Percentiles rank a stretch among this genome's conserved stretches.
Evolutionary conservation across 306 rosid genomes (phyloP).

Genomic region (Dryas alaskensis): DNA sequence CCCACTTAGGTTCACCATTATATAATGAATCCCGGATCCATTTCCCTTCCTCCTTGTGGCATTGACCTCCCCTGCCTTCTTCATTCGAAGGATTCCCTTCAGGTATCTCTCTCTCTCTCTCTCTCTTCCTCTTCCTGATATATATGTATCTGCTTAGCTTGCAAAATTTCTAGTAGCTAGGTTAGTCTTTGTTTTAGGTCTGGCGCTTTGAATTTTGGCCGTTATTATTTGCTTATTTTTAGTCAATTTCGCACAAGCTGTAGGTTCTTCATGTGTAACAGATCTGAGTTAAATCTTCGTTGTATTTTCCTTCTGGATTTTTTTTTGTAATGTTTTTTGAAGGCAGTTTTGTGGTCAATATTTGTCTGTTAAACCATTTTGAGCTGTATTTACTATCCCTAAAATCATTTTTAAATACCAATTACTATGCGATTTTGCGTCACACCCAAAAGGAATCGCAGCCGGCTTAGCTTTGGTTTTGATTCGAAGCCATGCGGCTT

Average conservation of each 20-base stretch:
- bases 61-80: constrained; percentile 27
- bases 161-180: background rate
- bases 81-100: constrained; percentile 10
- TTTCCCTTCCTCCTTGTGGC: constrained; percentile 32
- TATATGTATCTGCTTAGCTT: too few species aligned
- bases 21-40: background rate
- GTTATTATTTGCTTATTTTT: background rate
- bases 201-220: background rate
- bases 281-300: constrained; percentile 28
- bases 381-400: background rate
- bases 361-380: background rate
- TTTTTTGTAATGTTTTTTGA: background rate
- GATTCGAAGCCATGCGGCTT: background rate
- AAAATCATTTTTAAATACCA: background rate
- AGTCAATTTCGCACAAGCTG: background rate
- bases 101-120: constrained; percentile 30
- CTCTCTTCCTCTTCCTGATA: too few species aligned
- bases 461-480: background rate
- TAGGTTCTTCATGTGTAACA: background rate
- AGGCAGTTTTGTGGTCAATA: background rate
- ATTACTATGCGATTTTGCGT: background rate
- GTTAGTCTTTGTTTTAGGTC: background rate
- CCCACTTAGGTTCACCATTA: background rate
- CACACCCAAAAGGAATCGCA: background rate
- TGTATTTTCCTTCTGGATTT: background rate